These are phyloP conservation scores for Gossypium davidsonii DNA, from an alignment of 441 rosid genomes.

Conservation along the genomic window DNA sequence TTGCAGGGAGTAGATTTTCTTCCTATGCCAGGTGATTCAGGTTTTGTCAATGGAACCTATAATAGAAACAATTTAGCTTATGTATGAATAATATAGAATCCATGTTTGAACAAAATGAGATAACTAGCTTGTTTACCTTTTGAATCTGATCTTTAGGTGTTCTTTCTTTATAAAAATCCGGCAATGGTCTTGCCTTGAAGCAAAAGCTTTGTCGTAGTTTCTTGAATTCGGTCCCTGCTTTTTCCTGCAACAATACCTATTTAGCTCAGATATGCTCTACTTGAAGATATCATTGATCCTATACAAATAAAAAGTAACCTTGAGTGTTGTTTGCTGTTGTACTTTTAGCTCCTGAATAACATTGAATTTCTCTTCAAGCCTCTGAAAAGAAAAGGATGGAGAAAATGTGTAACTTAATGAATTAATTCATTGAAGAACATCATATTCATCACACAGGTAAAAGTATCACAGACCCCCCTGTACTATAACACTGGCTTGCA, in stretches of 20 bases:
- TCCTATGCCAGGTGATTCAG: conserved; percentile 23
- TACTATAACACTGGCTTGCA: no score
- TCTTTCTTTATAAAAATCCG: conserved; percentile 65
- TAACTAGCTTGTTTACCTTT: conserved; percentile 31
- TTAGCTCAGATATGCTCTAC: not conserved
- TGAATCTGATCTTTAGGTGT: conserved; percentile 33
- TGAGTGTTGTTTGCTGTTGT: conserved; percentile 39
- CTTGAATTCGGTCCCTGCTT: conserved; percentile 53
- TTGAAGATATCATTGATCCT: not conserved
- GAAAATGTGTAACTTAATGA: not conserved
- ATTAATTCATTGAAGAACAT: not conserved
- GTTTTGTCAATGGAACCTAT: conserved; percentile 25
- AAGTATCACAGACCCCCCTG: no score
- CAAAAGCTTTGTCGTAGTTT: conserved; percentile 59
- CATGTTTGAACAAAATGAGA: not conserved
- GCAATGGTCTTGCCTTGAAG: conserved; percentile 87
- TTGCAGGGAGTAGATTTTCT: conserved; percentile 20
- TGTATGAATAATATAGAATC: not conserved
- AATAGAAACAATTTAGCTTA: not conserved
- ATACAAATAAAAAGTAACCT: conserved; percentile 27
- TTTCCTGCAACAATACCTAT: conserved; percentile 34
- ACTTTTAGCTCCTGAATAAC: conserved; percentile 37
- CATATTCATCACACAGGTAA: not conserved
- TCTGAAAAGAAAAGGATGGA: conserved; percentile 1
- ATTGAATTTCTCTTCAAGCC: conserved; percentile 84